phyloP scores from a whole-genome alignment of 2,329 filamentous ascomycete species.

The Helotiales sp. region DNA sequence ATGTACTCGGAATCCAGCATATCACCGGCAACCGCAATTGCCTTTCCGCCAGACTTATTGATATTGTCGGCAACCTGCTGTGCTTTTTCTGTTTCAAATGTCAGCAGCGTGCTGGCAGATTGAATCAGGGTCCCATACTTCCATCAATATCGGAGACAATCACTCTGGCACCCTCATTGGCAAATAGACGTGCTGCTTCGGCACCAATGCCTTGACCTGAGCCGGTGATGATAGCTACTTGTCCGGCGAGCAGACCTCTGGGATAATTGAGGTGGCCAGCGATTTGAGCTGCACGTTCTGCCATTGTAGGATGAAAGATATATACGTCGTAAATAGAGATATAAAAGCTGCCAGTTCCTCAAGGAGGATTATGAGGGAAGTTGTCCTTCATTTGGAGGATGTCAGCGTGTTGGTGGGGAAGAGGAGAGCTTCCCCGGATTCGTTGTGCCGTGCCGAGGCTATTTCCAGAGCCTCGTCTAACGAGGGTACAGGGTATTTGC shows the following conservation, averaged over 20 bases:
- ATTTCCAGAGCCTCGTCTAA: not conserved
- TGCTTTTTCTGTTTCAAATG: slow-evolving; percentile 60
- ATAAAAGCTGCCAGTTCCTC: not conserved
- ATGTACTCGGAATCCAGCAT: slow-evolving; percentile 72
- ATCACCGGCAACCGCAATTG: slow-evolving; percentile 75
- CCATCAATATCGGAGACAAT: slow-evolving; percentile 81
- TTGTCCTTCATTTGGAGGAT: not conserved
- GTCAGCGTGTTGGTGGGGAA: slow-evolving; percentile 4
- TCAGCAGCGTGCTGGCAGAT: slow-evolving; percentile 21
- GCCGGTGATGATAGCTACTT: slow-evolving; percentile 86
- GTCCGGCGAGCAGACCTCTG: slow-evolving; percentile 73
- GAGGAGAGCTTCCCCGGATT: not conserved
- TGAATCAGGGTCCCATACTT: slow-evolving; percentile 44
- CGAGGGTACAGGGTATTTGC: not conserved
- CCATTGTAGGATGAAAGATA: slow-evolving; percentile 23
- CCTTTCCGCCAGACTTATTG: slow-evolving; percentile 62
- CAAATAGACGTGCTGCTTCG: slow-evolving; percentile 78
- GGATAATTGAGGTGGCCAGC: slow-evolving; percentile 81
- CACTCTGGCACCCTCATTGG: slow-evolving; percentile 84
- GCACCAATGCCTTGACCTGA: slow-evolving; percentile 86
- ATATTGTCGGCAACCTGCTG: slow-evolving; percentile 68
- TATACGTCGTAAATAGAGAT: not conserved
- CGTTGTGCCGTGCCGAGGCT: slow-evolving; percentile 8
- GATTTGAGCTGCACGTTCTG: slow-evolving; percentile 66
- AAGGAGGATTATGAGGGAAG: not conserved